A percentile compares a stretch with the other conserved stretches of the same genome.
These are phyloP conservation scores for Microcyclosporella mali DNA, from an alignment of 2,329 filamentous ascomycete species.

Conservation along the genomic window DNA sequence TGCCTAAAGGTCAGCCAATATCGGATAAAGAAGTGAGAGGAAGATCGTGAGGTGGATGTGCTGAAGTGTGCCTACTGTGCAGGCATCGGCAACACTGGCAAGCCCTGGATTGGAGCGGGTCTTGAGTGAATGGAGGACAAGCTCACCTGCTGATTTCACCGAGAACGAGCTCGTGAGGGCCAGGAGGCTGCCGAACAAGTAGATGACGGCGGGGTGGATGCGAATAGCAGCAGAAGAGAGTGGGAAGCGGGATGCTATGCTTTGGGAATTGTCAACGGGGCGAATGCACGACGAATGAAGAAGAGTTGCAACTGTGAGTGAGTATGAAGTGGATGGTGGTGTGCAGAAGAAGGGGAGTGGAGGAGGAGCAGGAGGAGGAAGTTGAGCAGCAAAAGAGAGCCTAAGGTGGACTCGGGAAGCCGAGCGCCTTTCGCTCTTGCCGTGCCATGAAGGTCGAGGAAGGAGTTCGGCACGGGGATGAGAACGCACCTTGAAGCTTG, in stretches of 20 bases:
- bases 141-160: conserved; percentile 99
- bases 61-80: conserved; percentile 1
- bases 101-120: conserved; percentile 1
- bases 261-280: conserved; percentile 24
- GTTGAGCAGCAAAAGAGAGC: conserved; percentile 6
- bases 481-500: conserved; percentile 15
- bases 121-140: conserved; percentile 66
- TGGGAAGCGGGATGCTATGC: conserved; percentile 33
- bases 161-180: conserved; percentile 15
- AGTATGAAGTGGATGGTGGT: conserved; percentile 25
- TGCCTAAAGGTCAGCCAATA: conserved; percentile 7
- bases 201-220: conserved; percentile 23
- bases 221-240: conserved; percentile 26
- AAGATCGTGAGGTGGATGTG: conserved; percentile 1
- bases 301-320: conserved; percentile 21
- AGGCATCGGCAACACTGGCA: not conserved
- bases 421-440: conserved; percentile 5
- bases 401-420: conserved; percentile 4
- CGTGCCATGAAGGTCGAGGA: conserved; percentile 11
- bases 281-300: conserved; percentile 34
- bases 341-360: too few relatives aligned
- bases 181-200: conserved; percentile 8
- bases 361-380: conserved; percentile 20
- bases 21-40: conserved; percentile 6
- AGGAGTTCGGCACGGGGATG: conserved; percentile 12